Evolutionary conservation across 768 basidiomycete genomes (phyloP).

Genomic region (Phaeotremella skinneri): DNA sequence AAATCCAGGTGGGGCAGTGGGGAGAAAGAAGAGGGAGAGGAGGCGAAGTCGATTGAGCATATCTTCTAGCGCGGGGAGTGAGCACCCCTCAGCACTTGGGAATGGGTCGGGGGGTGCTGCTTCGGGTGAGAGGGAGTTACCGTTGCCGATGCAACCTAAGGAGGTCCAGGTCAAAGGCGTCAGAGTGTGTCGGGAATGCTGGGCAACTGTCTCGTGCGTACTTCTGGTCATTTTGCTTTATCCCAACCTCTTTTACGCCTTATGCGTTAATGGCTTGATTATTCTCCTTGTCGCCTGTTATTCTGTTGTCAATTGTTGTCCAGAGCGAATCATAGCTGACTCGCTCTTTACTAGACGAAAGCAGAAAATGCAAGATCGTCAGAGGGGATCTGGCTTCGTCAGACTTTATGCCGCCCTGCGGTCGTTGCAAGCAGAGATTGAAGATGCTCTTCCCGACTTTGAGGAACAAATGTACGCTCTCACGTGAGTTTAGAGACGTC

Average conservation of each 20-base stretch:
- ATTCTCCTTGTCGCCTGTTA: too few relatives aligned
- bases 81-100: not conserved
- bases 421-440: constrained; percentile 80
- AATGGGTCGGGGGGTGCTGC: constrained; percentile 13
- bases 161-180: constrained; percentile 74
- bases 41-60: constrained; percentile 31
- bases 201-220: constrained; percentile 72
- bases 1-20: constrained; percentile 53
- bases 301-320: too few relatives aligned
- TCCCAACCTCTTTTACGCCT: not conserved
- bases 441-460: constrained; percentile 78
- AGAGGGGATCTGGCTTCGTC: constrained; percentile 62
- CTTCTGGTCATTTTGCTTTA: not conserved
- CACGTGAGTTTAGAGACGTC: constrained; percentile 55
- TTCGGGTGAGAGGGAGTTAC: constrained; percentile 64
- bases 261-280: too few relatives aligned
- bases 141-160: constrained; percentile 51
- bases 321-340: not conserved
- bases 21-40: constrained; percentile 40
- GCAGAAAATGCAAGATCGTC: constrained; percentile 69
- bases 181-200: constrained; percentile 79
- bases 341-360: constrained; percentile 61
- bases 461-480: constrained; percentile 76
- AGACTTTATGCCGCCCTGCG: constrained; percentile 74
- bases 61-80: constrained; percentile 4